These are phyloP conservation scores for Condylostoma magnum DNA, from an alignment of 169 alveolate species.

Conservation along the genomic window DNA sequence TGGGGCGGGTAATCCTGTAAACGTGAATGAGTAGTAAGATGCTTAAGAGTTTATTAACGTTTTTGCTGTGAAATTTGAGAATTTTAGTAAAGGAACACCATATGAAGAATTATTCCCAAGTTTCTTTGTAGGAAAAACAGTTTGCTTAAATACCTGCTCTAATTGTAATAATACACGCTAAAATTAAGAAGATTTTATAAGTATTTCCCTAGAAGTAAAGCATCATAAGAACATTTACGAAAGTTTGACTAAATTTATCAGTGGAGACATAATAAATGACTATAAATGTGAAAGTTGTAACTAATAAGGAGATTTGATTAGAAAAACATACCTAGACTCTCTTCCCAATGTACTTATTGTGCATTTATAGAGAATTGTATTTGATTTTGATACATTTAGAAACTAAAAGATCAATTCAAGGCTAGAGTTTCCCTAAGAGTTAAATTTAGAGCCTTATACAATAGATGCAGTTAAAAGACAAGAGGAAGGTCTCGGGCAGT, in stretches of 20 bases:
- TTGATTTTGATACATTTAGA: slow-evolving; percentile 66
- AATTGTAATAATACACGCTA: slow-evolving; percentile 55
- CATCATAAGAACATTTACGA: slow-evolving; percentile 65
- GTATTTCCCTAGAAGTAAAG: slow-evolving; percentile 74
- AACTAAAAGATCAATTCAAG: slow-evolving; percentile 74
- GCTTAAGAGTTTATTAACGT: slow-evolving; percentile 77
- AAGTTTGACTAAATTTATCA: slow-evolving; percentile 60
- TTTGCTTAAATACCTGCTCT: slow-evolving; percentile 61
- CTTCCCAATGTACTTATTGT: slow-evolving; percentile 80
- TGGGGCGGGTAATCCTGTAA: slow-evolving; percentile 72
- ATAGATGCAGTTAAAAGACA: slow-evolving; percentile 51
- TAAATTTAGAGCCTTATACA: slow-evolving; percentile 67
- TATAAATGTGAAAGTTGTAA: slow-evolving; percentile 75
- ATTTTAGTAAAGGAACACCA: slow-evolving; percentile 60
- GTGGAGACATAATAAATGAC: slow-evolving; percentile 73
- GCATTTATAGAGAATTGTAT: slow-evolving; percentile 76
- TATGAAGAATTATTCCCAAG: slow-evolving; percentile 57
- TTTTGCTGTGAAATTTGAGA: slow-evolving; percentile 77
- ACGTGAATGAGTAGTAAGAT: slow-evolving; percentile 68
- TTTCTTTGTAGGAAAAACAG: slow-evolving; percentile 73
- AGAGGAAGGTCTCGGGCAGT: slow-evolving; percentile 18
- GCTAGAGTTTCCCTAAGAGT: slow-evolving; percentile 77
- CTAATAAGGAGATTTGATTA: slow-evolving; percentile 68
- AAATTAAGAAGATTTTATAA: slow-evolving; percentile 69
- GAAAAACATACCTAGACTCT: slow-evolving; percentile 45